Evolutionary conservation across 768 basidiomycete genomes (phyloP).

Genomic region (Collybiopsis confluens): DNA sequence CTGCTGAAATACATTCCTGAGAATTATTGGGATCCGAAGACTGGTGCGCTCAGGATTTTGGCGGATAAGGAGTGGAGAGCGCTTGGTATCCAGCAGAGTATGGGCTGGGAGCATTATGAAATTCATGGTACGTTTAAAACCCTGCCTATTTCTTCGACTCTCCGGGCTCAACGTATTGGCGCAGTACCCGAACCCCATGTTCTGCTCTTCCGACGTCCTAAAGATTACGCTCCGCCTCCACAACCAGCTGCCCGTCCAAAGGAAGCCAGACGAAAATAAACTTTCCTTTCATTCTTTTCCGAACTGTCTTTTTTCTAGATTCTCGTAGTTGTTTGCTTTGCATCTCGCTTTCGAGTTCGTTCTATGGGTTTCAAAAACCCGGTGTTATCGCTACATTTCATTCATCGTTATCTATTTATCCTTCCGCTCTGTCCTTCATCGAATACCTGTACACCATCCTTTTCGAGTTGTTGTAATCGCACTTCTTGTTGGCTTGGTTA

Average conservation of each 20-base stretch:
- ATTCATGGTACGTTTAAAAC: slow-evolving; percentile 69
- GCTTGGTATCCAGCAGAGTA: slow-evolving; percentile 92
- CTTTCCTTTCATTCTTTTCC: no score
- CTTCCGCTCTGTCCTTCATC: neutral
- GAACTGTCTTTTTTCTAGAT: slow-evolving; percentile 8
- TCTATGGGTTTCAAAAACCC: neutral
- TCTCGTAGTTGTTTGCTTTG: slow-evolving; percentile 1
- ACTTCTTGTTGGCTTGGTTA: neutral
- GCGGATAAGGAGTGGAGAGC: slow-evolving; percentile 91
- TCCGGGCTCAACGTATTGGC: slow-evolving; percentile 4
- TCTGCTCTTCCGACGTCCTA: slow-evolving; percentile 82
- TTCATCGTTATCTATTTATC: neutral
- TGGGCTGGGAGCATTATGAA: slow-evolving; percentile 97
- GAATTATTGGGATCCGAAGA: slow-evolving; percentile 72
- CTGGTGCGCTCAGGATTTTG: slow-evolving; percentile 77
- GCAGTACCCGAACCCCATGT: slow-evolving; percentile 91
- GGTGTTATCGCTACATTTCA: neutral
- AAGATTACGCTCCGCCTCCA: slow-evolving; percentile 56
- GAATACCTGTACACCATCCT: neutral
- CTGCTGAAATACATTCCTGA: slow-evolving; percentile 93
- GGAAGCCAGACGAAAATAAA: slow-evolving; percentile 40
- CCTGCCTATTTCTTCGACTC: neutral
- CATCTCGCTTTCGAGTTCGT: slow-evolving; percentile 1
- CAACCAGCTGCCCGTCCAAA: slow-evolving; percentile 37
- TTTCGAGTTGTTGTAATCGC: neutral